A percentile compares a stretch with the other conserved stretches of the same genome.
phyloP scores from a whole-genome alignment of 192 early-diverging fungal species.

The Obelidium mucronatum region DNA sequence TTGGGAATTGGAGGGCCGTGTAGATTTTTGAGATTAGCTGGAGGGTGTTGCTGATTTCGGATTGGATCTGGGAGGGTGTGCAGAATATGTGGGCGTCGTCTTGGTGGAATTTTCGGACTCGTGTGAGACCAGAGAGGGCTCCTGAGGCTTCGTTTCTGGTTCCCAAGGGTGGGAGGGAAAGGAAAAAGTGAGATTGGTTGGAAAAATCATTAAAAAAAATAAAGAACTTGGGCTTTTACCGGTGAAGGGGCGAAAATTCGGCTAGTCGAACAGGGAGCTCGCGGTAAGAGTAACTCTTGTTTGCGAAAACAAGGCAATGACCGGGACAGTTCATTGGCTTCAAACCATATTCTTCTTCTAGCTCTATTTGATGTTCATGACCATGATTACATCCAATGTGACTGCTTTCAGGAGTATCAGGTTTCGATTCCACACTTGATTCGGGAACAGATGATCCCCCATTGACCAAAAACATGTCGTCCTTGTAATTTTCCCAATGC shows the following conservation, averaged over 20 bases:
- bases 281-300: constrained; percentile 77
- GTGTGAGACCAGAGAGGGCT: constrained; percentile 86
- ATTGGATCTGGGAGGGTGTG: constrained; percentile 74
- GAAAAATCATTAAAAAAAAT: no score
- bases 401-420: no score
- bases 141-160: constrained; percentile 93
- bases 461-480: constrained; percentile 84
- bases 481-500: constrained; percentile 96
- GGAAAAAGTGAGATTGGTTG: no score
- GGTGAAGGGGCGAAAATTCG: constrained; percentile 93
- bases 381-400: neutral
- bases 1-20: constrained; percentile 75
- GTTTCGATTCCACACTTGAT: neutral
- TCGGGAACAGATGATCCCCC: no score
- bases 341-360: constrained; percentile 77
- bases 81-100: constrained; percentile 99
- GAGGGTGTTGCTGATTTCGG: constrained; percentile 82
- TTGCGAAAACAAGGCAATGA: constrained; percentile 91
- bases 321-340: constrained; percentile 99
- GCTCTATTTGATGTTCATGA: neutral
- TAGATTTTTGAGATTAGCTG: constrained; percentile 83
- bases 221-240: no score
- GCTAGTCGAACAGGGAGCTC: constrained; percentile 90
- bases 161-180: no score
- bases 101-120: constrained; percentile 95